Percentiles rank a stretch among this genome's conserved stretches.
Evolutionary conservation across 2,329 filamentous ascomycete genomes (phyloP).

Genomic region (Pseudocercospora macadamiae): DNA sequence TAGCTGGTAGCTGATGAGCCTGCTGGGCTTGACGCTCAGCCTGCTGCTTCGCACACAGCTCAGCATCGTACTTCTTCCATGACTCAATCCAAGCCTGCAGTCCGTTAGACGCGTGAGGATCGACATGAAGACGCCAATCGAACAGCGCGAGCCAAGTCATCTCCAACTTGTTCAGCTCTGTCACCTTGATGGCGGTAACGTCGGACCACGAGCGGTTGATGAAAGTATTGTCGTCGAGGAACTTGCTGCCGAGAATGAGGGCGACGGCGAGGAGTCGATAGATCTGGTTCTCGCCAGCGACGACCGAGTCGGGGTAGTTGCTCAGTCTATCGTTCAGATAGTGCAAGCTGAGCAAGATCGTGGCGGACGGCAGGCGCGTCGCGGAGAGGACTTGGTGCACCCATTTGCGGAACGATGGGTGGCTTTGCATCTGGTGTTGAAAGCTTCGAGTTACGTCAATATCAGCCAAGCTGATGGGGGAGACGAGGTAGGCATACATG

Average conservation of each 20-base stretch:
- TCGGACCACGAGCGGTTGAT: slow-evolving; percentile 97
- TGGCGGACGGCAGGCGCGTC: slow-evolving; percentile 85
- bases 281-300: slow-evolving; percentile 66
- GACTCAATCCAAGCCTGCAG: slow-evolving; percentile 67
- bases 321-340: slow-evolving; percentile 80
- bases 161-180: slow-evolving; percentile 83
- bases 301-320: slow-evolving; percentile 36
- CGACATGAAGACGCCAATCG: slow-evolving; percentile 83
- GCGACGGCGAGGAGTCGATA: slow-evolving; percentile 87
- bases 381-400: slow-evolving; percentile 88
- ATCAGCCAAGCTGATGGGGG: slow-evolving; percentile 61
- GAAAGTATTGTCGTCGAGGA: slow-evolving; percentile 95
- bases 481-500: slow-evolving; percentile 64
- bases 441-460: slow-evolving; percentile 67
- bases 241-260: slow-evolving; percentile 88
- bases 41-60: slow-evolving; percentile 41
- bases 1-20: slow-evolving; percentile 38
- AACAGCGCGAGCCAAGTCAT: slow-evolving; percentile 85
- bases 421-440: slow-evolving; percentile 63
- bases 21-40: slow-evolving; percentile 44
- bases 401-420: slow-evolving; percentile 83
- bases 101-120: slow-evolving; percentile 75
- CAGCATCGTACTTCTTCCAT: slow-evolving; percentile 65
- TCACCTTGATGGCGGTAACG: slow-evolving; percentile 84
- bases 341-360: slow-evolving; percentile 86